Evolutionary conservation across 495 filamentous ascomycete genomes (phyloP).

Genomic region (Penicillium alfredii): DNA sequence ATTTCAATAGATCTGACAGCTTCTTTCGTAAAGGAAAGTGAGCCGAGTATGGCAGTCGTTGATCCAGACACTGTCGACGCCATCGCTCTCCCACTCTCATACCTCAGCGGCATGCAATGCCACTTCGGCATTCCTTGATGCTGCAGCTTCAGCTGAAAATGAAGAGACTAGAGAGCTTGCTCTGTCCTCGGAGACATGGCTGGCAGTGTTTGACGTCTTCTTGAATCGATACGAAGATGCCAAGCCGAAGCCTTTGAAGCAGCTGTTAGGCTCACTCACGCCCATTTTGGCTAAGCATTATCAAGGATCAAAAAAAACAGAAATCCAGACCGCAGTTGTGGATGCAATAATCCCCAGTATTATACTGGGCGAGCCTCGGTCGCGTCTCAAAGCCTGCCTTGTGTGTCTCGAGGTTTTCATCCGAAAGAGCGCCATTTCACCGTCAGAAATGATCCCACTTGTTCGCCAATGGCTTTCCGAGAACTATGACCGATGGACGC

Average conservation of each 20-base stretch:
- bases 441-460: slow-evolving; percentile 27
- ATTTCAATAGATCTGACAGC: slow-evolving; percentile 10
- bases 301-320: slow-evolving; percentile 17
- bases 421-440: slow-evolving; percentile 30
- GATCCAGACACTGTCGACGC: slow-evolving; percentile 33
- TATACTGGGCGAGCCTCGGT: slow-evolving; percentile 35
- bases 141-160: slow-evolving; percentile 33
- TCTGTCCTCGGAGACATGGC: slow-evolving; percentile 50
- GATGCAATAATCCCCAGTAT: slow-evolving; percentile 31
- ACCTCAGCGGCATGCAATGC: slow-evolving; percentile 42
- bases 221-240: slow-evolving; percentile 68
- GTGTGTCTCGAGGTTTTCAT: slow-evolving; percentile 39
- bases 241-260: slow-evolving; percentile 68
- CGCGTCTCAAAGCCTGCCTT: slow-evolving; percentile 36
- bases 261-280: slow-evolving; percentile 57
- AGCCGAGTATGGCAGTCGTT: slow-evolving; percentile 34
- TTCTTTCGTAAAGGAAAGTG: slow-evolving; percentile 26
- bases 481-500: slow-evolving; percentile 25
- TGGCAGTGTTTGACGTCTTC: slow-evolving; percentile 60
- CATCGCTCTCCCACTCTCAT: slow-evolving; percentile 35
- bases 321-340: slow-evolving; percentile 19
- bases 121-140: slow-evolving; percentile 41
- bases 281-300: slow-evolving; percentile 47
- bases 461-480: slow-evolving; percentile 29
- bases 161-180: slow-evolving; percentile 28